Conservation (phyloP, 345 rosid species). For the Hirschfeldia incana region DNA sequence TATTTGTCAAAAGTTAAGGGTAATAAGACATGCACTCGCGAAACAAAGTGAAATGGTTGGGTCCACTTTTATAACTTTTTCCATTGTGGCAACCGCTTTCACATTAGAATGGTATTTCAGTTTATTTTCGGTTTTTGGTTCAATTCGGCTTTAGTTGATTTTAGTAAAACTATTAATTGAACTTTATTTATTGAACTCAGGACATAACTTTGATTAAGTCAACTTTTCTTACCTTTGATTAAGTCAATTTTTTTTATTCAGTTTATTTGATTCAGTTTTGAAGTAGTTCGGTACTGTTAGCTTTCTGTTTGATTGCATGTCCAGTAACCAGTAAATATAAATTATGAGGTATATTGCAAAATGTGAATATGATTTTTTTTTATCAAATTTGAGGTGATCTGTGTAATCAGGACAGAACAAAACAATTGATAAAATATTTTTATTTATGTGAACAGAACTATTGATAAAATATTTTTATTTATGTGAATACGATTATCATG, state of each 20-base stretch:
- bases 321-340: not conserved
- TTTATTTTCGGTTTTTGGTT: not conserved
- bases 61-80: slow-evolving; percentile 25
- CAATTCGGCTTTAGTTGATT: not conserved
- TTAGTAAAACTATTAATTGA: not conserved
- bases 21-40: slow-evolving; percentile 9
- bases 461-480: too few species aligned
- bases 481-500: not conserved
- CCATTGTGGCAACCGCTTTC: slow-evolving; percentile 24
- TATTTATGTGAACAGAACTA: too few species aligned
- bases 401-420: too few species aligned
- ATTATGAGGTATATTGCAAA: not conserved
- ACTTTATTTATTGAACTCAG: not conserved
- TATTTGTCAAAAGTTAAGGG: slow-evolving; percentile 25
- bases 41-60: slow-evolving; percentile 33
- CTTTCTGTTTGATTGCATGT: not conserved
- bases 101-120: slow-evolving; percentile 2
- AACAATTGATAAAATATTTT: too few species aligned
- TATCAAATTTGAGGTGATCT: too few species aligned
- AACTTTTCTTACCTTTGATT: too few species aligned
- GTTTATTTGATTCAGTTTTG: not conserved
- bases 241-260: too few species aligned
- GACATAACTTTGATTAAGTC: not conserved
- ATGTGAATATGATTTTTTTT: not conserved
- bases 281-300: not conserved